Base-by-base conservation (phyloP, 257 asterid species). In the Paraleonurus japonicus region DNA sequence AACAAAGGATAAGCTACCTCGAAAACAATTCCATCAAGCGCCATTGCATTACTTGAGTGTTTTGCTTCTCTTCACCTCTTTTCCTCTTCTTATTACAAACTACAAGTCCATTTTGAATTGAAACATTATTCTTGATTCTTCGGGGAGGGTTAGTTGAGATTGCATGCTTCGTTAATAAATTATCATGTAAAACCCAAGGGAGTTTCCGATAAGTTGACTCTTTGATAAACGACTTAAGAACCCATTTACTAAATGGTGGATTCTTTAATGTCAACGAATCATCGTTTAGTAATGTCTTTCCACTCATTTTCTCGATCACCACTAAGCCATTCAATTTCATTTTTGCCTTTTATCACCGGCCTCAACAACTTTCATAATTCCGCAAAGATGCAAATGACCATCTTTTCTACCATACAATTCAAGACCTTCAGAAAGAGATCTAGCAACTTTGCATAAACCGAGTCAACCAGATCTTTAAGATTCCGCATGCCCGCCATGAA, bases 141-240 rank as follows among this genome's bases (percentile, higher is more conserved):
- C 83, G n/a, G 24, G 99, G 98, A 64, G 89, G 88, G 57, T 66
- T 64, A 28, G 86, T 81, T 78, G 96, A 80, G 76, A 95, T 89
- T 33, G 87, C 95, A 67, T 95, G 87, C 82, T 79, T 80, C 85
- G 70, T 83, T 39, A 96, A 94, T 82, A 92, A 70, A 78, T 82
- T 78, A 67, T 89, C 96, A 73, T 95, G 96, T 81, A 95, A 80
- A 69, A 92, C 93, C 99, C 99, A 95, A 39, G 99, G 99, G 67
- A 79, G 75, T 75, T 78, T 85, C 51, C 95, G 82, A 65, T 80
- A 89, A n/a, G 99, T 95, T 72, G 96, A 95, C 51, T 95, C 98
- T 81, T 82, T 89, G 74, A 95, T 87, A 69, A 95, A 95, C 61
- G 96, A 81, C 84, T 88, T 95, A 33, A 95, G 88, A 71, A 83